Conservation (phyloP, 768 basidiomycete genomes). For the Pisolithus sp. region DNA sequence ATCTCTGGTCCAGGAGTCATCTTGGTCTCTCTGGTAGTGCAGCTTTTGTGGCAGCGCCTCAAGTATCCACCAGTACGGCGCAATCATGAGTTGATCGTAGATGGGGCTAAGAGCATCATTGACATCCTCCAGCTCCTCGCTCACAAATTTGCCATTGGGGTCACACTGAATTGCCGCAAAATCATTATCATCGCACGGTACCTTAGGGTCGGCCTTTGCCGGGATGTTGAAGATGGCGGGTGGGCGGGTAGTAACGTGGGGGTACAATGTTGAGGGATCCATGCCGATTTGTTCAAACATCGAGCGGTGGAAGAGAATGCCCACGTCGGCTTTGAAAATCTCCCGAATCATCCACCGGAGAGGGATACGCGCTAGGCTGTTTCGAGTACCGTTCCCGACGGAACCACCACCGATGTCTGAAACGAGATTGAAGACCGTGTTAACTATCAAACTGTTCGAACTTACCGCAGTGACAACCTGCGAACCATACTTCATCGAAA, state of each 20-base stretch:
- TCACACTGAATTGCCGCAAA: not conserved
- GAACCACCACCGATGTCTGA: slow-evolving; percentile 74
- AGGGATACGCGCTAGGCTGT: slow-evolving; percentile 63
- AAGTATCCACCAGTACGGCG: slow-evolving; percentile 52
- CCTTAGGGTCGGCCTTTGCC: slow-evolving; percentile 9
- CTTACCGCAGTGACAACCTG: slow-evolving; percentile 67
- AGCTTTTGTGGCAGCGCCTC: slow-evolving; percentile 37
- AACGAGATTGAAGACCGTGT: not conserved
- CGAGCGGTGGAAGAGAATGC: slow-evolving; percentile 51
- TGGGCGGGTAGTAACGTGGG: slow-evolving; percentile 36
- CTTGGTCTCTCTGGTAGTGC: slow-evolving; percentile 5
- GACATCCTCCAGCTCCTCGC: slow-evolving; percentile 59
- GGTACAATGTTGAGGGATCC: slow-evolving; percentile 42
- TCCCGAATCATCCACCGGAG: slow-evolving; percentile 77
- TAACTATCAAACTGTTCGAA: not conserved
- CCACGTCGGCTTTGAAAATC: slow-evolving; percentile 48
- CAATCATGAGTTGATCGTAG: slow-evolving; percentile 47
- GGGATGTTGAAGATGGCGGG: slow-evolving; percentile 28
- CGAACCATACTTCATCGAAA: slow-evolving; percentile 76
- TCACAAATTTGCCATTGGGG: slow-evolving; percentile 17
- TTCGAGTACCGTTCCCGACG: slow-evolving; percentile 47
- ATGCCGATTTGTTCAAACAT: slow-evolving; percentile 39
- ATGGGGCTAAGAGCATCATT: slow-evolving; percentile 43
- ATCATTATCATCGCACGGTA: slow-evolving; percentile 15
- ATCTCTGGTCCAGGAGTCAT: slow-evolving; percentile 6